Percentiles rank a stretch among this genome's conserved stretches.
These are phyloP conservation scores for Asterochloris erici DNA, from an alignment of 139 green algal genomes.

Conservation along the genomic window DNA sequence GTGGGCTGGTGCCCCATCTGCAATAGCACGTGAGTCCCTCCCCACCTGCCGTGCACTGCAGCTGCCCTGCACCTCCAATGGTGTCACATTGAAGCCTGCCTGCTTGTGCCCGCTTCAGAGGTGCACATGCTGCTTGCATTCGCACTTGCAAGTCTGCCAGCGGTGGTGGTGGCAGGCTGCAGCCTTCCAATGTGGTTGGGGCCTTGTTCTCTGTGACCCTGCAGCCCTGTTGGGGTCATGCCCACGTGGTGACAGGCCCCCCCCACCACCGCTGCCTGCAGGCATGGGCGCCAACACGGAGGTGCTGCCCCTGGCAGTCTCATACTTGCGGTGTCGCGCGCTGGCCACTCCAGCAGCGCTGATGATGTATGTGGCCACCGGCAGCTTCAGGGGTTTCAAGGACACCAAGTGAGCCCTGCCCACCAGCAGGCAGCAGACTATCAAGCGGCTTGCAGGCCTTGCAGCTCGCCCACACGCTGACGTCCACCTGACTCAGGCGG, in stretches of 20 bases:
- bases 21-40: background rate
- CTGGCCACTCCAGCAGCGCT: constrained; percentile 20
- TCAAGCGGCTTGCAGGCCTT: background rate
- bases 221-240: background rate
- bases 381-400: constrained; percentile 27
- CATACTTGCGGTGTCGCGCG: constrained; percentile 27
- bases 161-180: no score
- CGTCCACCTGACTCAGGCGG: no score
- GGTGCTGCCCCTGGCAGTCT: constrained; percentile 7
- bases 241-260: background rate
- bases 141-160: no score
- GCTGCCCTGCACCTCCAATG: no score
- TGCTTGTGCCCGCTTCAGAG: no score
- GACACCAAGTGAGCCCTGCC: constrained; percentile 24
- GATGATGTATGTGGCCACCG: constrained; percentile 20
- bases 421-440: background rate
- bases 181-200: background rate
- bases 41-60: no score
- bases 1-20: constrained; percentile 5
- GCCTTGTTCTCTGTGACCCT: background rate
- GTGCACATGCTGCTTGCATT: no score
- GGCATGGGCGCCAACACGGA: constrained; percentile 1
- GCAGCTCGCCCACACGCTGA: no score
- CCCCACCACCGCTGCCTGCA: background rate
- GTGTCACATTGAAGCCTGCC: no score